Evolutionary conservation across 148 eudicot genomes (phyloP).

Genomic region (Selenicereus undatus): DNA sequence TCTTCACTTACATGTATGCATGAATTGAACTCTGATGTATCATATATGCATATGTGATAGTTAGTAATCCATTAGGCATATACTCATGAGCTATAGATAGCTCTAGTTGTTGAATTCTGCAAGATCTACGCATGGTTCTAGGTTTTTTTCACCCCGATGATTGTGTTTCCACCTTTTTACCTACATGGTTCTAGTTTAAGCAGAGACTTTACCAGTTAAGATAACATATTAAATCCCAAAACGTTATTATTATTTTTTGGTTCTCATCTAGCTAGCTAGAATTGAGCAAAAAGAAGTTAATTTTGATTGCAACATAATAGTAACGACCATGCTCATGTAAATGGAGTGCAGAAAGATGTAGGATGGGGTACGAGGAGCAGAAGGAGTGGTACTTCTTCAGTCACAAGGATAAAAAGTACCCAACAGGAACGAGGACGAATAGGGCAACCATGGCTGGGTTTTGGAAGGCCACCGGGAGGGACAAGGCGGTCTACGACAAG

Average conservation of each 20-base stretch:
- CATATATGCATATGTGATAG: no score
- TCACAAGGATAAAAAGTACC: slow-evolving; percentile 78
- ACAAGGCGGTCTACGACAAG: slow-evolving; percentile 70
- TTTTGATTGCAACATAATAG: background rate
- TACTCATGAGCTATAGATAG: no score
- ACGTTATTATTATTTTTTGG: no score
- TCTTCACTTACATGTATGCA: no score
- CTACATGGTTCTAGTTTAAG: no score
- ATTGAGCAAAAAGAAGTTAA: background rate
- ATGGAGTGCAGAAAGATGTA: slow-evolving; percentile 46
- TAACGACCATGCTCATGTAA: background rate
- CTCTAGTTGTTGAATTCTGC: background rate
- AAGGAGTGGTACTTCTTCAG: slow-evolving; percentile 87
- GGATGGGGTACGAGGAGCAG: slow-evolving; percentile 74
- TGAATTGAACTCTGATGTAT: no score
- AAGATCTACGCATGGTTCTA: background rate
- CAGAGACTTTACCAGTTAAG: background rate
- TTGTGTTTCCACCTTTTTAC: no score
- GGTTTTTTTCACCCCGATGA: no score
- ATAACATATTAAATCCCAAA: background rate
- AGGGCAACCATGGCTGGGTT: slow-evolving; percentile 86
- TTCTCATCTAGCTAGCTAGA: background rate
- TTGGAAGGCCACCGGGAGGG: slow-evolving; percentile 92
- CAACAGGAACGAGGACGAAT: slow-evolving; percentile 79
- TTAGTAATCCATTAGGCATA: no score